Percentiles rank a stretch among this genome's conserved stretches.
These are phyloP conservation scores for Suillus tomentosus DNA, from an alignment of 768 basidiomycete genomes.

Conservation along the genomic window DNA sequence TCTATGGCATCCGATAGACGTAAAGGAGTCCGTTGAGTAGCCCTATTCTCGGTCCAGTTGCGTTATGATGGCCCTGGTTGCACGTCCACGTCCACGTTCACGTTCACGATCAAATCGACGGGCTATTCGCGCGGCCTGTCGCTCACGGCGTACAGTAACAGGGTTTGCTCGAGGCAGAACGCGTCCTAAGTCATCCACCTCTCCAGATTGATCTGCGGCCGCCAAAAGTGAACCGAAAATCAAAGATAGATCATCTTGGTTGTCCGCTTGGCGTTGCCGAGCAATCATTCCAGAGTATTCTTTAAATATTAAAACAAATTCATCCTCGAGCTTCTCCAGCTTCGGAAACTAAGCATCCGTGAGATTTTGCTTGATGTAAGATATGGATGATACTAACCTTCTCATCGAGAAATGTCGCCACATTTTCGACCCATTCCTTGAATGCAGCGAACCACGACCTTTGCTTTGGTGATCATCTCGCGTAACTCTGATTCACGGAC, in stretches of 20 bases:
- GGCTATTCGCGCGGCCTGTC: constrained; percentile 57
- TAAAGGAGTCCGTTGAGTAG: constrained; percentile 82
- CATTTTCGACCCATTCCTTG: constrained; percentile 77
- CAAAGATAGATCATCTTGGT: constrained; percentile 75
- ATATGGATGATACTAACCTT: constrained; percentile 52
- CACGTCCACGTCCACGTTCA: constrained; percentile 21
- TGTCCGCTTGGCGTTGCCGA: constrained; percentile 71
- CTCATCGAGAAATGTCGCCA: constrained; percentile 86
- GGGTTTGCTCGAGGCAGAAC: constrained; percentile 49
- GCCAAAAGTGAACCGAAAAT: constrained; percentile 60
- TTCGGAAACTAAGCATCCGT: constrained; percentile 59
- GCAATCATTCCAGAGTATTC: constrained; percentile 73
- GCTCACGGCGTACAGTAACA: constrained; percentile 47
- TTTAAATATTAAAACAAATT: constrained; percentile 70
- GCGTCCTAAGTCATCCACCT: constrained; percentile 66
- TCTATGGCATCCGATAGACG: constrained; percentile 66
- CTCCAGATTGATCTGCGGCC: constrained; percentile 34
- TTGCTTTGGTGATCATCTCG: constrained; percentile 74
- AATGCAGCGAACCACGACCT: constrained; percentile 81
- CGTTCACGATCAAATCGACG: constrained; percentile 52
- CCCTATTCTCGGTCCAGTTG: constrained; percentile 59
- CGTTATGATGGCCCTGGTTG: constrained; percentile 21
- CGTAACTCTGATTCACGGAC: constrained; percentile 72
- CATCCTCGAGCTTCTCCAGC: constrained; percentile 77
- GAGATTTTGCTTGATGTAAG: not conserved